A percentile compares a stretch with the other conserved stretches of the same genome.
These are phyloP conservation scores for Canavalia gladiata DNA, from an alignment of 306 rosid species.

Conservation along the genomic window DNA sequence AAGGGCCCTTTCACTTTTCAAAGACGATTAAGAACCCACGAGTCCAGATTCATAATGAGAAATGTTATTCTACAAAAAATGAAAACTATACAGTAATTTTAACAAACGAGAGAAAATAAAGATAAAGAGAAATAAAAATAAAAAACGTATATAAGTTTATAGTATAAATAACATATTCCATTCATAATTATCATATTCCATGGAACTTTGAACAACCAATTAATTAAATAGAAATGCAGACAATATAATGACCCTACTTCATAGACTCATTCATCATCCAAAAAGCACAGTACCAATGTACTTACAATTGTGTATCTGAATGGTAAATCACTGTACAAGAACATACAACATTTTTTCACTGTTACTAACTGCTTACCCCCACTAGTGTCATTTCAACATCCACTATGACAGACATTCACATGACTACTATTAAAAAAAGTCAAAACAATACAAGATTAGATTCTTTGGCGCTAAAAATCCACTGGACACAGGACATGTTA, in stretches of 20 bases:
- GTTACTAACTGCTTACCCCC: constrained; percentile 4
- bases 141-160: too few species aligned
- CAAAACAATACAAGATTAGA: constrained; percentile 36
- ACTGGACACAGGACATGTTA: constrained; percentile 38
- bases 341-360: constrained; percentile 30
- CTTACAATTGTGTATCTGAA: background rate
- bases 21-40: background rate
- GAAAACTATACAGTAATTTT: too few species aligned
- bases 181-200: constrained; percentile 12
- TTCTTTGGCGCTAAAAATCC: constrained; percentile 37
- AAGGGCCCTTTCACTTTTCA: background rate
- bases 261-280: constrained; percentile 15
- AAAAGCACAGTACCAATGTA: constrained; percentile 27
- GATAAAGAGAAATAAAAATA: too few species aligned
- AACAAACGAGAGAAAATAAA: too few species aligned
- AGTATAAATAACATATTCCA: too few species aligned
- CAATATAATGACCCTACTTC: constrained; percentile 2
- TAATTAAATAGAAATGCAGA: background rate
- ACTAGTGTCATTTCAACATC: constrained; percentile 47
- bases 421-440: background rate
- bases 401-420: constrained; percentile 41
- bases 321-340: background rate
- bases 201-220: constrained; percentile 1
- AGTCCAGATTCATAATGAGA: too few species aligned
- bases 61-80: too few species aligned